phyloP scores from a whole-genome alignment of 441 rosid species.

The Geranium incanum region DNA sequence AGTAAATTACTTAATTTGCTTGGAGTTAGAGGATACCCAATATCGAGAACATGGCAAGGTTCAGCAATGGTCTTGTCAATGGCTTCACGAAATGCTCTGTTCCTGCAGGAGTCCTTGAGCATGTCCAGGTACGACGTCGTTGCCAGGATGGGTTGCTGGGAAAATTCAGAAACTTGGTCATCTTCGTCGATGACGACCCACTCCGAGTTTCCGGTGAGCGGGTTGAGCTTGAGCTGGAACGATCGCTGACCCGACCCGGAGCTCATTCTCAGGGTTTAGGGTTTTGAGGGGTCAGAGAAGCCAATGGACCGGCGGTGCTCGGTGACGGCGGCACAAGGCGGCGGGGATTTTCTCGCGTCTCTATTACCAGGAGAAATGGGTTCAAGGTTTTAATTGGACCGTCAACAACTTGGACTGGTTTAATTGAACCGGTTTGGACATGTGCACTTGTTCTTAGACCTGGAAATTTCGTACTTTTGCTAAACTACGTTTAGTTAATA shows the following conservation, averaged over 20 bases:
- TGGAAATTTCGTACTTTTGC: too few relatives aligned
- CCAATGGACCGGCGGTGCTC: conserved; percentile 8
- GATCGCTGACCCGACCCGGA: conserved; percentile 47
- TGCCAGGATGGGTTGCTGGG: conserved; percentile 46
- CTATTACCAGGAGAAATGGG: neutral
- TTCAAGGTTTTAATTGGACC: neutral
- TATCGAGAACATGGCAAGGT: conserved; percentile 85
- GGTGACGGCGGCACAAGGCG: conserved; percentile 4
- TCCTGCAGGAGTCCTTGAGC: conserved; percentile 81
- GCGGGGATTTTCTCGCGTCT: neutral
- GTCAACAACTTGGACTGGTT: neutral
- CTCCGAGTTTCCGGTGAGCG: conserved; percentile 79
- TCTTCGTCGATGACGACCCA: conserved; percentile 75
- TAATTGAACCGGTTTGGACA: neutral
- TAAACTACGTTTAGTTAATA: too few relatives aligned
- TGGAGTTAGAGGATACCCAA: conserved; percentile 43
- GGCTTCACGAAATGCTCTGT: conserved; percentile 63
- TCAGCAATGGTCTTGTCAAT: conserved; percentile 62
- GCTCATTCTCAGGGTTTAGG: conserved; percentile 38
- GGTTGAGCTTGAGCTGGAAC: conserved; percentile 77
- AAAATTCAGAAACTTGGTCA: conserved; percentile 32
- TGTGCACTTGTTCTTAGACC: too few relatives aligned
- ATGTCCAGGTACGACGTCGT: conserved; percentile 86
- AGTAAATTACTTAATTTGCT: conserved; percentile 1
- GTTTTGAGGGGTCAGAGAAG: conserved; percentile 26